Percentiles rank a stretch among this genome's conserved stretches.
These are phyloP conservation scores for Vinca minor DNA, from an alignment of 257 asterid genomes.

Conservation along the genomic window DNA sequence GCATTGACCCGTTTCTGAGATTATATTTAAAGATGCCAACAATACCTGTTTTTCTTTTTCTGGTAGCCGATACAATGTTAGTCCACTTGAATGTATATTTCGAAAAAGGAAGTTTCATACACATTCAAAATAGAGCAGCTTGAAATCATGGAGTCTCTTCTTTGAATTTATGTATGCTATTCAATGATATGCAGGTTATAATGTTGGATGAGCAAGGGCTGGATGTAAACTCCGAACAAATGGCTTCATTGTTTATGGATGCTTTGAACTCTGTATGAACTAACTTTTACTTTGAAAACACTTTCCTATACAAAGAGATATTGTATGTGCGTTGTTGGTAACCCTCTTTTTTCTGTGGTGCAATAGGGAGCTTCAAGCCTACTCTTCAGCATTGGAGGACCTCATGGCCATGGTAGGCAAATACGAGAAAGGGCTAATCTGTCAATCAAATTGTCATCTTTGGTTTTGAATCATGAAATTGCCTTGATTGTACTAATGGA, in stretches of 20 bases:
- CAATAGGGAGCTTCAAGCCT: constrained; percentile 59
- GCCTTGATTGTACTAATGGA: constrained; percentile 73
- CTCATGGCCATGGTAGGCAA: constrained; percentile 77
- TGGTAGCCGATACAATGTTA: background rate
- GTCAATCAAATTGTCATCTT: constrained; percentile 56
- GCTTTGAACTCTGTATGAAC: constrained; percentile 52
- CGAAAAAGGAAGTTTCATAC: background rate
- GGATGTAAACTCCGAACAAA: constrained; percentile 50
- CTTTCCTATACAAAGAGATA: background rate
- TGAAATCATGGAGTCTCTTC: background rate
- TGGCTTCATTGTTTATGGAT: constrained; percentile 72
- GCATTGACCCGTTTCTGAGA: background rate
- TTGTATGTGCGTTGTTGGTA: background rate
- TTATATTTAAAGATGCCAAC: background rate
- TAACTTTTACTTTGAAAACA: constrained; percentile 7
- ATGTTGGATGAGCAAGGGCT: constrained; percentile 69
- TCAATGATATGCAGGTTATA: constrained; percentile 48
- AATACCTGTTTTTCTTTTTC: no score
- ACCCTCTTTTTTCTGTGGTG: constrained; percentile 4
- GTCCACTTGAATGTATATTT: background rate
- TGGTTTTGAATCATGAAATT: constrained; percentile 77
- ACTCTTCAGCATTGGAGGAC: constrained; percentile 78
- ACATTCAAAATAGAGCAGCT: background rate
- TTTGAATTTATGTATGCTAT: constrained; percentile 6
- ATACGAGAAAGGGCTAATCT: constrained; percentile 58